A percentile compares a stretch with the other conserved stretches of the same genome.
Conservation (phyloP, 306 rosid species). For the Potentilla sterilis region DNA sequence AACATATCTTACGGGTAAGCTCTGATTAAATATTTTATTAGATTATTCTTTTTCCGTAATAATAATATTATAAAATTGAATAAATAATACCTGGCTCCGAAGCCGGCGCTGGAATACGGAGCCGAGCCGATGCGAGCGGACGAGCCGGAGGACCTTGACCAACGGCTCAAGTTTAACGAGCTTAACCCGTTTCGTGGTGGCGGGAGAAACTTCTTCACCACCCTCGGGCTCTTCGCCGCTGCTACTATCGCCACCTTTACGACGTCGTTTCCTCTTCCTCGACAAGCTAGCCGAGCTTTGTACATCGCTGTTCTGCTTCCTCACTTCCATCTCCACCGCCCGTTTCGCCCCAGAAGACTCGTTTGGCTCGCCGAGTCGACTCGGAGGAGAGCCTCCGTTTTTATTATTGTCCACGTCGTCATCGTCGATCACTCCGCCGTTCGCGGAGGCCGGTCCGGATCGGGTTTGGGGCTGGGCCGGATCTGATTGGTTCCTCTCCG, state of each 20-base stretch:
- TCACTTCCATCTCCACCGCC: conserved; percentile 8
- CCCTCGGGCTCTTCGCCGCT: conserved; percentile 49
- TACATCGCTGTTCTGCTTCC: conserved; percentile 46
- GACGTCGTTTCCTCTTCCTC: conserved; percentile 35
- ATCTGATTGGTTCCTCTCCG: conserved; percentile 25
- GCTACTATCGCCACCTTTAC: conserved; percentile 23
- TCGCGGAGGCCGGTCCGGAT: conserved; percentile 22
- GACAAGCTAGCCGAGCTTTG: conserved; percentile 50
- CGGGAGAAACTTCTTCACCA: conserved; percentile 49
- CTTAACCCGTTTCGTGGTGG: conserved; percentile 32
- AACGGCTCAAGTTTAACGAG: conserved; percentile 49
- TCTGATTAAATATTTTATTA: neutral
- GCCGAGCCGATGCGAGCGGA: conserved; percentile 56
- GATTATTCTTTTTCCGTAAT: neutral
- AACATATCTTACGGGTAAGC: neutral
- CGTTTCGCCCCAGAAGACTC: conserved; percentile 28
- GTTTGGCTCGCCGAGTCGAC: conserved; percentile 28
- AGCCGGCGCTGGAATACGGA: conserved; percentile 57
- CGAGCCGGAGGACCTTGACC: conserved; percentile 36
- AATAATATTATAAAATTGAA: neutral
- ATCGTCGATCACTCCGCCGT: conserved; percentile 10
- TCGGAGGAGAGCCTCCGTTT: neutral
- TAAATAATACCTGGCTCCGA: conserved; percentile 50
- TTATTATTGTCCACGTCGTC: conserved; percentile 8
- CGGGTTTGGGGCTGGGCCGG: conserved; percentile 14